Evolutionary conservation across 75 land plant genomes (phyloP).

Genomic region (Isoetes taiwanensis): DNA sequence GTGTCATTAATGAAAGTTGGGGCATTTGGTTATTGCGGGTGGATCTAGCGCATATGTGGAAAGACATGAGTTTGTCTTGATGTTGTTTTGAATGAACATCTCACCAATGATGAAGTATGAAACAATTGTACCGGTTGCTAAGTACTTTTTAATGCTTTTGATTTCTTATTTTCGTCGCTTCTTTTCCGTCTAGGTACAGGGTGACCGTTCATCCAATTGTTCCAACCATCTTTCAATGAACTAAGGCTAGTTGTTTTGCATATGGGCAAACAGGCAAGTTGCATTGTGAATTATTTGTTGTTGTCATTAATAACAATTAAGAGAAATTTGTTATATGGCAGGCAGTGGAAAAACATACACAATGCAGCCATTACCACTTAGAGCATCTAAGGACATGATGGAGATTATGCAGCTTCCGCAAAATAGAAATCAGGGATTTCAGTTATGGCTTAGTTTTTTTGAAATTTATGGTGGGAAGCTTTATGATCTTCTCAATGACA

Average conservation of each 20-base stretch:
- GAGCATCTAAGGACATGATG: conserved; percentile 80
- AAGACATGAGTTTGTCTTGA: too few species aligned
- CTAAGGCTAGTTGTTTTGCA: conserved; percentile 99
- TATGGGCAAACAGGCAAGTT: conserved; percentile 91
- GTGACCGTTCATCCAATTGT: conserved; percentile 92
- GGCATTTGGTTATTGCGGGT: too few species aligned
- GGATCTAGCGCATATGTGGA: too few species aligned
- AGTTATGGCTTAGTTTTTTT: conserved; percentile 93
- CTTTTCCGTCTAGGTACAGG: too few species aligned
- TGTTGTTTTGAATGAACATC: too few species aligned
- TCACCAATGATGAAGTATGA: too few species aligned
- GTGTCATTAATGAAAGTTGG: too few species aligned
- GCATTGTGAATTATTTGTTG: conserved; percentile 2
- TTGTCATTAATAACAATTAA: not conserved
- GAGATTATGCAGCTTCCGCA: conserved; percentile 56
- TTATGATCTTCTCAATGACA: conserved; percentile 90
- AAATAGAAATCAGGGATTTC: conserved; percentile 58
- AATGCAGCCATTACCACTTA: conserved; percentile 90
- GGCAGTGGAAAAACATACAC: conserved; percentile 98
- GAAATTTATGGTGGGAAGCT: conserved; percentile 99
- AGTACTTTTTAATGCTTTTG: too few species aligned
- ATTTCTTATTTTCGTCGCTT: too few species aligned
- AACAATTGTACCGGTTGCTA: too few species aligned
- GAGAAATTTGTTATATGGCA: conserved; percentile 11
- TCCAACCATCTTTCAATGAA: conserved; percentile 79